These are phyloP conservation scores for Zymoseptoria brevis DNA, from an alignment of 2,329 filamentous ascomycete species.

Conservation along the genomic window DNA sequence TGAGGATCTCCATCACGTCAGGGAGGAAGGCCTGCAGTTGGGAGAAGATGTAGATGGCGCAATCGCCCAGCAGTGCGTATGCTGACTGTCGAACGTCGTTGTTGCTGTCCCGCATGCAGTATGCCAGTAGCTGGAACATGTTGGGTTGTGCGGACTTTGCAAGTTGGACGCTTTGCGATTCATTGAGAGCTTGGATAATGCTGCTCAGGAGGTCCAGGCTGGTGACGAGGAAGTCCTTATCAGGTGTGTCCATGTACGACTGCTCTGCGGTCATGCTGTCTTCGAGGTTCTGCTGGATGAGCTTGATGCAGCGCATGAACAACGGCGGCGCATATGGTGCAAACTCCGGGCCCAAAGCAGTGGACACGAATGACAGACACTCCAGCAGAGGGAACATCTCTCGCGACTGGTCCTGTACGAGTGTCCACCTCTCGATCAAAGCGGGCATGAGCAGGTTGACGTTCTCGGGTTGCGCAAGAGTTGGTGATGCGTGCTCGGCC, in stretches of 20 bases:
- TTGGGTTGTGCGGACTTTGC: constrained; percentile 67
- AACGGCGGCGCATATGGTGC: constrained; percentile 77
- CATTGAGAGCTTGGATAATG: constrained; percentile 80
- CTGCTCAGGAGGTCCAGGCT: constrained; percentile 88
- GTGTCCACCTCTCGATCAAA: constrained; percentile 79
- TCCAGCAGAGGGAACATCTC: constrained; percentile 95
- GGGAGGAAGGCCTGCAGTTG: constrained; percentile 68
- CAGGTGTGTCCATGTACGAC: constrained; percentile 63
- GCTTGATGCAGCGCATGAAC: constrained; percentile 78
- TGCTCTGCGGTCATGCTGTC: constrained; percentile 67
- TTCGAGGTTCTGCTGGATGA: constrained; percentile 86
- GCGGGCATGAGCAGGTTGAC: constrained; percentile 85
- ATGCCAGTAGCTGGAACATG: constrained; percentile 82
- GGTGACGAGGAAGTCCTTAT: constrained; percentile 95
- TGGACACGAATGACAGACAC: constrained; percentile 88
- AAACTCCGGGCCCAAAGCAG: constrained; percentile 74
- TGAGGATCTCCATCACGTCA: constrained; percentile 68
- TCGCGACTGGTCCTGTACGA: constrained; percentile 76
- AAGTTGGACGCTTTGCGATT: constrained; percentile 64
- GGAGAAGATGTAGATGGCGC: constrained; percentile 82
- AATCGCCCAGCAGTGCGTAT: constrained; percentile 90
- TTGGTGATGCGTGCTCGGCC: constrained; percentile 79
- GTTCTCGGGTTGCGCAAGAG: constrained; percentile 72
- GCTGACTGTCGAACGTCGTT: constrained; percentile 95
- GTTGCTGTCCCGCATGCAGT: constrained; percentile 84